Percentiles rank a stretch among this genome's conserved stretches.
These are phyloP conservation scores for Pichia paraexigua DNA, from an alignment of 805 yeast species.

Conservation along the genomic window DNA sequence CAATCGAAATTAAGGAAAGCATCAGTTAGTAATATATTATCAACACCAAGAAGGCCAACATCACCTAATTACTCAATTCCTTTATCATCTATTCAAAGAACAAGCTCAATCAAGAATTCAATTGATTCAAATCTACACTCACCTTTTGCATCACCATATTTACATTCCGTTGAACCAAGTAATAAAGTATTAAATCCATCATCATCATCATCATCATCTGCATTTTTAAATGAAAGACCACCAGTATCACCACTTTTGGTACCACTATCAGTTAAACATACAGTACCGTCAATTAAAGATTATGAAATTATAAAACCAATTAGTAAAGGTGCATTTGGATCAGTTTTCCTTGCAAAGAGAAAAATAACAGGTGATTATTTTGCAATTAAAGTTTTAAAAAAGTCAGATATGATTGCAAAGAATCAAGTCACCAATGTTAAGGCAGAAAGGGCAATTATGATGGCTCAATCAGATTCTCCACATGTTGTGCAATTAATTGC, in stretches of 20 bases:
- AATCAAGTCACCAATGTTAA: slow-evolving; percentile 93
- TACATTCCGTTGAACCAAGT: slow-evolving; percentile 37
- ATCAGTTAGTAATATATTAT: background rate
- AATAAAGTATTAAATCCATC: background rate
- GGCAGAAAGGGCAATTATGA: slow-evolving; percentile 95
- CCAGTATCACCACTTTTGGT: slow-evolving; percentile 78
- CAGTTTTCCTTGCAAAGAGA: slow-evolving; percentile 80
- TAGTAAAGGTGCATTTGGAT: slow-evolving; percentile 96
- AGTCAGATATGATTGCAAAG: slow-evolving; percentile 94
- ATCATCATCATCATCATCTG: background rate
- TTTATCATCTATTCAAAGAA: slow-evolving; percentile 55
- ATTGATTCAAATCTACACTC: slow-evolving; percentile 2
- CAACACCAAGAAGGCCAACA: slow-evolving; percentile 5
- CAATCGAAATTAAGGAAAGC: slow-evolving; percentile 1
- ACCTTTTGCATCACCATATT: slow-evolving; percentile 43
- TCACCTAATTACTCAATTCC: slow-evolving; percentile 41
- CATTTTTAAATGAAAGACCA: slow-evolving; percentile 33
- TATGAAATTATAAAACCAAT: slow-evolving; percentile 89
- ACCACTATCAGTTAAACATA: slow-evolving; percentile 50
- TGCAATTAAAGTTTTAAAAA: slow-evolving; percentile 86
- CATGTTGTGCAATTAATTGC: slow-evolving; percentile 85
- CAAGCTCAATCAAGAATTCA: slow-evolving; percentile 30
- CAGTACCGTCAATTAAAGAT: slow-evolving; percentile 69
- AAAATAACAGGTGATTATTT: slow-evolving; percentile 88
- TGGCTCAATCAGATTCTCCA: slow-evolving; percentile 90